Evolutionary conservation across 352 stramenopile genomes (phyloP).

Genomic region (Pythium apleroticum): DNA sequence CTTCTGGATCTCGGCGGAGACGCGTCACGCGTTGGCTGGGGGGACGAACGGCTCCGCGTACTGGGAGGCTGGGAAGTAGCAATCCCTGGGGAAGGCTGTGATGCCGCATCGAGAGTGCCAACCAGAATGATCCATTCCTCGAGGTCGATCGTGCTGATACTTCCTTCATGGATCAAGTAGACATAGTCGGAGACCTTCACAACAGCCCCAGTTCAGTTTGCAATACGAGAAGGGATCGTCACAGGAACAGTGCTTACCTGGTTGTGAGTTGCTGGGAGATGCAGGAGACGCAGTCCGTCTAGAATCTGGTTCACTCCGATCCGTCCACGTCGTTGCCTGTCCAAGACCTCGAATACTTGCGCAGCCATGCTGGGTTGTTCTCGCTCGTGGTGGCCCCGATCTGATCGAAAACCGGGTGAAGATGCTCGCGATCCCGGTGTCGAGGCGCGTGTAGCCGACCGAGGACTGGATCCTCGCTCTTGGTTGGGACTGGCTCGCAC

Average conservation of each 20-base stretch:
- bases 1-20: slow-evolving; percentile 8
- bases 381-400: not conserved
- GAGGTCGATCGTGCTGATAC: slow-evolving; percentile 47
- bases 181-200: slow-evolving; percentile 69
- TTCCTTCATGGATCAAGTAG: slow-evolving; percentile 70
- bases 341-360: slow-evolving; percentile 54
- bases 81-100: slow-evolving; percentile 28
- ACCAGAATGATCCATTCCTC: slow-evolving; percentile 73
- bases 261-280: slow-evolving; percentile 61
- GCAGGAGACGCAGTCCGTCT: slow-evolving; percentile 49
- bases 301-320: slow-evolving; percentile 61
- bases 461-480: slow-evolving; percentile 4
- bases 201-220: not conserved
- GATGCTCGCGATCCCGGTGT: slow-evolving; percentile 19
- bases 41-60: slow-evolving; percentile 6
- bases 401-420: slow-evolving; percentile 14
- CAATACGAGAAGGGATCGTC: not conserved
- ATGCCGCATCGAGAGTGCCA: slow-evolving; percentile 61
- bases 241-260: slow-evolving; percentile 33
- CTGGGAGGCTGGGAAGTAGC: not conserved
- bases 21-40: not conserved
- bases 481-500: slow-evolving; percentile 3
- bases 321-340: slow-evolving; percentile 40
- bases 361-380: slow-evolving; percentile 39
- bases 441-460: not conserved